Evolutionary conservation across 2,329 filamentous ascomycete species (phyloP), one percentile per base, ranked within the genome.

Genomic region (Aureobasidium uvarum): DNA sequence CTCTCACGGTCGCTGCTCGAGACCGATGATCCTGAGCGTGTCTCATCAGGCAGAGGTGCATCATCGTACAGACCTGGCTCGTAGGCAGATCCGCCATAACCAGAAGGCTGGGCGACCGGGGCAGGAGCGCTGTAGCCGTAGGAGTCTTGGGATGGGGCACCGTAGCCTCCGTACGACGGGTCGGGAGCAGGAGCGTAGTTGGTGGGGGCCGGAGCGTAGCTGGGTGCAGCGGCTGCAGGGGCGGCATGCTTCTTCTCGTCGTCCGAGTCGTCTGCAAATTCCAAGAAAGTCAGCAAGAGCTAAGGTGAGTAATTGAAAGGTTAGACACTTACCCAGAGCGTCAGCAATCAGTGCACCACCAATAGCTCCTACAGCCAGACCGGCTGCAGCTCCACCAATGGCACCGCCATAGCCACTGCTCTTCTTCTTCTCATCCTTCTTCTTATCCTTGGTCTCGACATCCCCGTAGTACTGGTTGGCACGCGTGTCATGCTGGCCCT

Each of bases 291-390:
- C 28, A 70, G 64, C 39, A 58, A 28, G 13, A 48, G 31, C n/a
- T 18, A 46, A 33, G 16, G 20, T 31, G 14, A 41, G 20, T 7
- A 39, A 25, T 50, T 48, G 11, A 18, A 54, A 55, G 11, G 14
- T 25, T n/a, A 28, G n/a, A 13, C 58, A 78, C 81, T 66, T 79
- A 88, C 86, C 77, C 16, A 86, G 68, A 62, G 83, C 83, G 71
- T 86, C 79, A 14, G 81, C 82, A 65, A 88, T 74, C 41, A 86
- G 71, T 4, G 84, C 86, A 54, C 85, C 86, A 13, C 83, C 86
- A 39, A 85, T 72, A 50, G 80, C 83, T 67, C 84, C 84, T 10
- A 81, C 77, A 0, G 84, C 85, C 33, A 87, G 67, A 71, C 86
- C 86, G 50, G 81, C 86, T 6, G 83, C 83, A 62, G 82, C 86